Evolutionary conservation across 2,329 filamentous ascomycete species (phyloP).

Genomic region (Trichoderma breve): DNA sequence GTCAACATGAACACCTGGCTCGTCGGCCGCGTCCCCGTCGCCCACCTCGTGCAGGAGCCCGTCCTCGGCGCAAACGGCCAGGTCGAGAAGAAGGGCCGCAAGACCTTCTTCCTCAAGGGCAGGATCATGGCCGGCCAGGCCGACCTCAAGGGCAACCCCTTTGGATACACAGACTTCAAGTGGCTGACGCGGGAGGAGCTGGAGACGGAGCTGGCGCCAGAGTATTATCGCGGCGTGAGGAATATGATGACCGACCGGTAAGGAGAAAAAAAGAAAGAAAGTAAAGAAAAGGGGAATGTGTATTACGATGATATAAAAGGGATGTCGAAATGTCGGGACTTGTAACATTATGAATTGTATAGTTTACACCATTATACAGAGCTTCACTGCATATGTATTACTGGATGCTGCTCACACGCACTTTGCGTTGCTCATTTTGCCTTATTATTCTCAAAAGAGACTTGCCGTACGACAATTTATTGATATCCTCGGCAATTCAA

Average conservation of each 20-base stretch:
- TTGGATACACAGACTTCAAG: conserved; percentile 78
- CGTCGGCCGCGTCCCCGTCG: conserved; percentile 84
- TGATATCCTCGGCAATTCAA: neutral
- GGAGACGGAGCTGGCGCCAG: conserved; percentile 58
- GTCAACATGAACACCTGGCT: conserved; percentile 99
- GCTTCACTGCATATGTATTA: conserved; percentile 21
- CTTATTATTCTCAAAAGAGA: neutral
- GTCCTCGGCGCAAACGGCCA: conserved; percentile 43
- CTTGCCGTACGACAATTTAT: neutral
- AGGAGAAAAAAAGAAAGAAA: neutral
- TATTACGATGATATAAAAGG: conserved; percentile 5
- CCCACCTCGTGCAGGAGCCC: conserved; percentile 66
- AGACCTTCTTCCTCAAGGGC: conserved; percentile 94
- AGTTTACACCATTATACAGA: conserved; percentile 14
- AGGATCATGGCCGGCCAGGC: conserved; percentile 97
- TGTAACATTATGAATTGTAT: conserved; percentile 21
- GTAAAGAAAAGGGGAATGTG: neutral
- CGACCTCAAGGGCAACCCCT: conserved; percentile 67
- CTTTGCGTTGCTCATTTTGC: neutral
- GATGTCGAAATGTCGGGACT: neutral
- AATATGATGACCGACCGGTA: conserved; percentile 83
- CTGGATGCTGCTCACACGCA: too few species aligned
- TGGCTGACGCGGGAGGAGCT: conserved; percentile 94
- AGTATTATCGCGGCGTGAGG: conserved; percentile 73
- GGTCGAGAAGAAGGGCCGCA: conserved; percentile 59